Conservation (phyloP, 78 protist species). For the Cyanophora paradoxa region DNA sequence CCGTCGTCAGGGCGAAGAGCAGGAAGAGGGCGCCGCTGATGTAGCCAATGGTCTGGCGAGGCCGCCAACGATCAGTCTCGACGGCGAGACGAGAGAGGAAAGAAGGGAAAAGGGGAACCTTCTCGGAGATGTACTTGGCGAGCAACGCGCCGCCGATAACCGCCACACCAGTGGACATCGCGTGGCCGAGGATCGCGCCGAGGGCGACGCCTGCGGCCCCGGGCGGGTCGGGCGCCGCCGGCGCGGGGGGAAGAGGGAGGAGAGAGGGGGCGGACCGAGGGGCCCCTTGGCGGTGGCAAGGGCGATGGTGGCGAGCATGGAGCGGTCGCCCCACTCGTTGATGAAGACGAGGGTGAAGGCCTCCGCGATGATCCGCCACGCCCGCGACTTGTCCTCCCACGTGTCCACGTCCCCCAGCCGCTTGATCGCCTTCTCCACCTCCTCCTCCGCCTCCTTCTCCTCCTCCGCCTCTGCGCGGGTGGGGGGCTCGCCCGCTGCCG, state of each 20-base stretch:
- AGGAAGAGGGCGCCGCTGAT: slow-evolving; percentile 23
- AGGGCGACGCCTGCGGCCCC: too few relatives aligned
- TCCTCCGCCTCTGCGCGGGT: too few relatives aligned
- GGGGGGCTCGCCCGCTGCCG: too few relatives aligned
- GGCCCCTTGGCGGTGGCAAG: slow-evolving; percentile 20
- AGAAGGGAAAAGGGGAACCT: too few relatives aligned
- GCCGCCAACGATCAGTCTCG: too few relatives aligned
- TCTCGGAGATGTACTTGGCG: slow-evolving; percentile 44
- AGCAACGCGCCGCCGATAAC: slow-evolving; percentile 62
- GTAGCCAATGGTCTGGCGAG: not conserved
- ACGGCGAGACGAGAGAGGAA: too few relatives aligned
- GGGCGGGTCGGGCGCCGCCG: too few relatives aligned
- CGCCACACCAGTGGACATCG: slow-evolving; percentile 64
- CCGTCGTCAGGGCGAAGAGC: slow-evolving; percentile 10
- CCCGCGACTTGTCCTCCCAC: not conserved
- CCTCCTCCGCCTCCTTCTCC: too few relatives aligned
- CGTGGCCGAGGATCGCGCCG: slow-evolving; percentile 69
- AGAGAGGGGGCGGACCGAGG: slow-evolving; percentile 58
- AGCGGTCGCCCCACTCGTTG: slow-evolving; percentile 82
- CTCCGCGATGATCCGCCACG: slow-evolving; percentile 9
- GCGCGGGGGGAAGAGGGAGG: too few relatives aligned
- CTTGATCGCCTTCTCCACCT: not conserved
- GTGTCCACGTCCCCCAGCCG: not conserved
- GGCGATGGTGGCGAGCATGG: slow-evolving; percentile 50
- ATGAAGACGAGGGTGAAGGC: slow-evolving; percentile 63